Evolutionary conservation across 2,329 filamentous ascomycete species (phyloP).

Genomic region (Ophiostoma sp.): DNA sequence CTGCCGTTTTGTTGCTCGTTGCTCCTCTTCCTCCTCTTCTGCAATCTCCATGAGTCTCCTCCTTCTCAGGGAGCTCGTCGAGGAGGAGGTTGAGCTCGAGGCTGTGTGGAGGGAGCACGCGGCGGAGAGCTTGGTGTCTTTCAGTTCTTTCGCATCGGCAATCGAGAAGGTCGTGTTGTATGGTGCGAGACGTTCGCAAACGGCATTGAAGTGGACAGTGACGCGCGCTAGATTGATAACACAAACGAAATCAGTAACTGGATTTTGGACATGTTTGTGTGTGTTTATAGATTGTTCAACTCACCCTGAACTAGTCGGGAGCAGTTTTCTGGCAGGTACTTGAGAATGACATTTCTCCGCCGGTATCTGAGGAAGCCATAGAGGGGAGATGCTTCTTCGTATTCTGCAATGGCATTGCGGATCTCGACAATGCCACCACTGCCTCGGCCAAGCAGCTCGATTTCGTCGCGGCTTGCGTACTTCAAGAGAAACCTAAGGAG

Average conservation of each 20-base stretch:
- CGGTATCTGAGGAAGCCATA: slow-evolving; percentile 92
- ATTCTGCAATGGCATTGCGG: slow-evolving; percentile 72
- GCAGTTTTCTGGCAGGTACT: slow-evolving; percentile 87
- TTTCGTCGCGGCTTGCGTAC: slow-evolving; percentile 84
- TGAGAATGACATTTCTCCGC: slow-evolving; percentile 85
- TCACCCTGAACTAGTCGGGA: slow-evolving; percentile 90
- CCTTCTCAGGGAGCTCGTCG: slow-evolving; percentile 74
- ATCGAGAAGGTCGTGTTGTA: slow-evolving; percentile 86
- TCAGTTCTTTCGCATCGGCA: slow-evolving; percentile 71
- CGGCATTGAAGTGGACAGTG: slow-evolving; percentile 67
- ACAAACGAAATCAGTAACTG: background rate
- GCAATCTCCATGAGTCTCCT: slow-evolving; percentile 85
- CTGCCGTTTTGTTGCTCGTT: slow-evolving; percentile 59
- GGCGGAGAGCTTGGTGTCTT: slow-evolving; percentile 82
- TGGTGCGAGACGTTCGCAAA: slow-evolving; percentile 74
- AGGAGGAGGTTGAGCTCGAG: slow-evolving; percentile 81
- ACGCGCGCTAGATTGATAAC: slow-evolving; percentile 68
- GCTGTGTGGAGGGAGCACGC: slow-evolving; percentile 88
- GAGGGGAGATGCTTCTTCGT: slow-evolving; percentile 81
- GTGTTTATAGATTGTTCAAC: slow-evolving; percentile 34
- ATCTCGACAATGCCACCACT: slow-evolving; percentile 82
- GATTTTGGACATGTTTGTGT: no score
- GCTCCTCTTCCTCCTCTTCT: slow-evolving; percentile 78
- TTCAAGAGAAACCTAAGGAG: slow-evolving; percentile 82
- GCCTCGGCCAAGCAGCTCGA: slow-evolving; percentile 75